phyloP scores from a whole-genome alignment of 2,329 filamentous ascomycete genomes.

The Dothiorella sarmentorum region DNA sequence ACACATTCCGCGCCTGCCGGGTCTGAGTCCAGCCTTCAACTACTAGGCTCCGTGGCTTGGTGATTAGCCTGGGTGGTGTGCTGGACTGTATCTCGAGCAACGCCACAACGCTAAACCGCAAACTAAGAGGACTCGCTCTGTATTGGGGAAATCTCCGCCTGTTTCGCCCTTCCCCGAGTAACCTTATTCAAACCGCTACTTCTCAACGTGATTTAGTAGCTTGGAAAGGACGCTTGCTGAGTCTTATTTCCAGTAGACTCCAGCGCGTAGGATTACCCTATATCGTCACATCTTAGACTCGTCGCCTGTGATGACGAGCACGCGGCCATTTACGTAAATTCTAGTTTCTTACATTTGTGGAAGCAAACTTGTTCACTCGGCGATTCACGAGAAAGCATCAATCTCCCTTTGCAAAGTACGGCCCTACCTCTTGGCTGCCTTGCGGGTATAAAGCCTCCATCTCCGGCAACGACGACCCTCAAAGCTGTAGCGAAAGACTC shows the following conservation, averaged over 20 bases:
- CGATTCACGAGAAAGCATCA: not conserved
- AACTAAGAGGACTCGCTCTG: not conserved
- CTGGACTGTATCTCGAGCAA: not conserved
- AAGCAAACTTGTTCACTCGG: not conserved
- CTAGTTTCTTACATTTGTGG: not conserved
- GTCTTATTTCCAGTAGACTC: not conserved
- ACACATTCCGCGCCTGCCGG: not conserved
- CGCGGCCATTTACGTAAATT: not conserved
- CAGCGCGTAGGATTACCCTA: not conserved
- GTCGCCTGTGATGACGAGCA: not conserved
- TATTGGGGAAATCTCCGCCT: not conserved
- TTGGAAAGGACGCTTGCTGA: not conserved
- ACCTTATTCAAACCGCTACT: not conserved
- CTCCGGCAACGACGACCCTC: not conserved
- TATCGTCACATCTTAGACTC: not conserved
- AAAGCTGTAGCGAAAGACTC: not conserved
- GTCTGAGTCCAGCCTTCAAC: not conserved
- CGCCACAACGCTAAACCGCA: not conserved
- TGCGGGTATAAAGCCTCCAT: not conserved
- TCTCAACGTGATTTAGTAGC: not conserved
- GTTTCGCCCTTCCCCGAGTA: not conserved
- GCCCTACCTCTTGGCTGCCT: not conserved
- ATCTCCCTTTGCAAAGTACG: not conserved
- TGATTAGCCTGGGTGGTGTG: not conserved
- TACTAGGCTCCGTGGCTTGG: not conserved